Evolutionary conservation across 1,284 basidiomycete species (phyloP), one percentile per base, ranked within the genome.

Genomic region (Xerocomus amazonicus): DNA sequence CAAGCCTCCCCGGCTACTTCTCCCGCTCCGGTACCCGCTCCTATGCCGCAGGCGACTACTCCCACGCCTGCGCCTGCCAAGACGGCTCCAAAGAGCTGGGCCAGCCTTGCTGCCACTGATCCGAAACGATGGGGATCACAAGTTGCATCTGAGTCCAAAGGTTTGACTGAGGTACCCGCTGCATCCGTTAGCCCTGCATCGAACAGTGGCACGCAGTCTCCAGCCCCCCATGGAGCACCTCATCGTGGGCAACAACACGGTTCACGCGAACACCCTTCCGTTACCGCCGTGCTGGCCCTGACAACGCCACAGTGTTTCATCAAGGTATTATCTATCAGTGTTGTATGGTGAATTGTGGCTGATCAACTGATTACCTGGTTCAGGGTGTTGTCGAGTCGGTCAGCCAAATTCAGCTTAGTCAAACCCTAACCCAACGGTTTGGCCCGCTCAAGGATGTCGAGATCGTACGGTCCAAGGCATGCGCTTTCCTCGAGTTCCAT

Each of bases 401-500:
- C 37, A 75, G 83, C 50, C 78, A 84, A 47, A 60, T 70, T 16
- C 74, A 79, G 1, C 77, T 98, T 31, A 74, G 70, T 43, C 70
- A 72, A 23, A 73, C 76, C 9, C 80, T 97, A 27, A 73, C 76
- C 6, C 62, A 74, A 32, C 83, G 84, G 41, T 97, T 97, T 68
- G 95, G 95, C 6, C 78, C 85, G 4, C 78, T 97, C 64, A 91
- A 90, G 70, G 91, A 94, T 44, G 72, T 93, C 43, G 93, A 97
- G 70, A 86, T 97, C 59, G 87, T 97, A 44, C 87, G 89, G 56
- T 65, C 63, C 66, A 96, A 93, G 70, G 92, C 90, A 0, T 97
- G 94, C 65, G 96, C 95, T 1, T 98, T 98, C 78, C 79, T 95
- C 61, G 95, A 98, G 69, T 99, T 96, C 72, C 70, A 69, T 33